Percentiles rank a stretch among this genome's conserved stretches.
These are phyloP conservation scores for Beauveria medogensis DNA, from an alignment of 2,329 filamentous ascomycete genomes.

Conservation along the genomic window DNA sequence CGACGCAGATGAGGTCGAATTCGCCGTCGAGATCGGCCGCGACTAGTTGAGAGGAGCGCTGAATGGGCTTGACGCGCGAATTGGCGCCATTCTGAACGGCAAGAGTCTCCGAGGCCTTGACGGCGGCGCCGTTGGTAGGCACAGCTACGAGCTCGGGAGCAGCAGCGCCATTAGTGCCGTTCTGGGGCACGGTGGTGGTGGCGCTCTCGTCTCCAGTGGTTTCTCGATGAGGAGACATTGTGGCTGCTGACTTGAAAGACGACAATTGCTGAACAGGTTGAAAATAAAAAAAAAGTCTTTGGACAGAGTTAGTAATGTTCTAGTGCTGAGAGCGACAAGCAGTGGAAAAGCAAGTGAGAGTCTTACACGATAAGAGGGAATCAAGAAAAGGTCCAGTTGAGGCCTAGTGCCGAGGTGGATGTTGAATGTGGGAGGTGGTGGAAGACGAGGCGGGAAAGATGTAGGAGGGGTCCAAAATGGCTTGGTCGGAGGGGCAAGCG, in stretches of 20 bases:
- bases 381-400: background rate
- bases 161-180: constrained; percentile 6
- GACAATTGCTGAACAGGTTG: background rate
- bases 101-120: background rate
- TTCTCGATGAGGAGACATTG: constrained; percentile 10
- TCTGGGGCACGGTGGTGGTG: background rate
- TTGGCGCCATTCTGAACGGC: constrained; percentile 1
- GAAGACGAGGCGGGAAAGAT: background rate
- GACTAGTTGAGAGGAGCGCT: constrained; percentile 29
- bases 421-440: background rate
- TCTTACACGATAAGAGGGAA: background rate
- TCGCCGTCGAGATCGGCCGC: constrained; percentile 53
- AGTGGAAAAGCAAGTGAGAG: background rate
- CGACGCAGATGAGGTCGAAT: constrained; percentile 82
- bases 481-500: constrained; percentile 6
- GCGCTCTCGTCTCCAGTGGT: constrained; percentile 6
- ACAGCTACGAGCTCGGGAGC: background rate
- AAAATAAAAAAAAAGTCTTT: background rate
- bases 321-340: background rate
- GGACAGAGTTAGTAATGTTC: background rate
- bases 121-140: background rate
- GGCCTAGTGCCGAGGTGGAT: background rate
- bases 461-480: background rate
- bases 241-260: background rate
- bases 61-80: background rate